Conservation (phyloP, 2,329 filamentous ascomycete genomes). For the Dactylellina haptotyla region DNA sequence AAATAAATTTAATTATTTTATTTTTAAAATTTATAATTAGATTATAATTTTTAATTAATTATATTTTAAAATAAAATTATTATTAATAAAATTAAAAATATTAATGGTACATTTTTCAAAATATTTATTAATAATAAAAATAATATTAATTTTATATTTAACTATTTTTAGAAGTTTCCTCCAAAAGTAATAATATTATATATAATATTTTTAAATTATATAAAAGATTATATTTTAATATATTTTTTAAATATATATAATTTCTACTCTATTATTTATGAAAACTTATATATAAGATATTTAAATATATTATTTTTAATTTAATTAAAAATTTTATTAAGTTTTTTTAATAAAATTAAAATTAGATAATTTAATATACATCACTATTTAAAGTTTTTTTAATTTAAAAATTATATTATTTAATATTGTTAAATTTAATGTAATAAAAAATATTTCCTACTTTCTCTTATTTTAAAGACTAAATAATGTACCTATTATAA, state of each 20-base stretch:
- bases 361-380: slow-evolving; percentile 4
- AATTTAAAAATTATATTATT: neutral
- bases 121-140: neutral
- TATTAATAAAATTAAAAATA: neutral
- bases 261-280: neutral
- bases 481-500: neutral
- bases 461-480: neutral
- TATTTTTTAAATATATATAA: slow-evolving; percentile 1
- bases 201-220: neutral
- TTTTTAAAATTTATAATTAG: neutral
- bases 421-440: neutral
- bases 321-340: slow-evolving; percentile 2
- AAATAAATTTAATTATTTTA: neutral
- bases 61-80: neutral
- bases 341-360: slow-evolving; percentile 2
- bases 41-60: neutral
- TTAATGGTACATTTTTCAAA: neutral
- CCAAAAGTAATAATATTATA: neutral
- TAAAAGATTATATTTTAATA: neutral
- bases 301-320: neutral
- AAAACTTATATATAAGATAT: neutral
- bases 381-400: neutral
- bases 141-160: neutral
- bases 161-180: no score
- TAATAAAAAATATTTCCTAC: neutral